These are phyloP conservation scores for Pneumocystis canis DNA, from an alignment of 1,139 yeast species.

Conservation along the genomic window DNA sequence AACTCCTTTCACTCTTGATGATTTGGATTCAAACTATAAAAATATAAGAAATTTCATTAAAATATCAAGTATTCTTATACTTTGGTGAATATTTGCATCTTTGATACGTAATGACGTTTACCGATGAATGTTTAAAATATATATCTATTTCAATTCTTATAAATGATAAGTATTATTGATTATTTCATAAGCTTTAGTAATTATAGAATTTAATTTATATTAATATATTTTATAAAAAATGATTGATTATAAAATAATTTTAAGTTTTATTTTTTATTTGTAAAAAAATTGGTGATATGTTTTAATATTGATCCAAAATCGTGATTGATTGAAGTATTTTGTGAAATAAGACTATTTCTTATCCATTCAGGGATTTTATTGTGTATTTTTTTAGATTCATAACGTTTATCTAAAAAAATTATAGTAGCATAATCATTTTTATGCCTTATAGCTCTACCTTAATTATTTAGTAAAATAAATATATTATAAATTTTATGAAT, in stretches of 20 bases:
- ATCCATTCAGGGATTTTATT: conserved; percentile 71
- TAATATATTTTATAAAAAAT: neutral
- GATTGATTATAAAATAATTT: neutral
- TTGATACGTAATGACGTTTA: neutral
- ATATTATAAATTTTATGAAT: neutral
- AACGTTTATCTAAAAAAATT: conserved; percentile 56
- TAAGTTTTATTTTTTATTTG: neutral
- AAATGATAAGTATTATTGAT: no score
- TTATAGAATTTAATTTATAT: neutral
- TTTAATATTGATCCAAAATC: neutral
- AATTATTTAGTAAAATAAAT: neutral
- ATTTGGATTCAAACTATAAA: conserved; percentile 78
- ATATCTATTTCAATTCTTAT: neutral
- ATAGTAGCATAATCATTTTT: conserved; percentile 66
- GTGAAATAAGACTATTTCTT: conserved; percentile 21
- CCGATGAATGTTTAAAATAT: neutral
- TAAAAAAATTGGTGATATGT: neutral
- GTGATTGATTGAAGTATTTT: neutral
- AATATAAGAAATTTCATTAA: neutral
- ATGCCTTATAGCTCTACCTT: conserved; percentile 67
- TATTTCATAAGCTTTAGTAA: neutral
- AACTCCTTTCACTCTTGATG: conserved; percentile 95
- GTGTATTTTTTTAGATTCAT: conserved; percentile 34
- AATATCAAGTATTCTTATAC: neutral
- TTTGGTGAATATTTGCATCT: neutral